phyloP scores from a whole-genome alignment of 192 early-diverging fungal species.

The Radiomyces spectabilis region DNA sequence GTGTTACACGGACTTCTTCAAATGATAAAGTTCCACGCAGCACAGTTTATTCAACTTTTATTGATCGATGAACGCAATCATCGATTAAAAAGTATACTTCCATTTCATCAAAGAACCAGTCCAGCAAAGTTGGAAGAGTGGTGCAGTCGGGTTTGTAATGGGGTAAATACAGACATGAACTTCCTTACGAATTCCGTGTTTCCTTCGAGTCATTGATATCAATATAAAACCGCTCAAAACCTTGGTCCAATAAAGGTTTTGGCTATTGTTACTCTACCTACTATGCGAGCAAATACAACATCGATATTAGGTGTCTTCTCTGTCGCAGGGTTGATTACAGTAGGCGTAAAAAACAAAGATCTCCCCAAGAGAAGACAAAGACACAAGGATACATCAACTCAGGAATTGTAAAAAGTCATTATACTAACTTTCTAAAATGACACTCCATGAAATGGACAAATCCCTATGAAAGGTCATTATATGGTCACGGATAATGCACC shows the following conservation, averaged over 20 bases:
- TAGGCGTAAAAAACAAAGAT: too few relatives aligned
- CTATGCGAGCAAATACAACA: too few relatives aligned
- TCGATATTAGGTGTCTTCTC: too few relatives aligned
- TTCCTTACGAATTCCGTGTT: not conserved
- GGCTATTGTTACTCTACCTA: slow-evolving; percentile 4
- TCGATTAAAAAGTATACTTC: not conserved
- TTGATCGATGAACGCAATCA: not conserved
- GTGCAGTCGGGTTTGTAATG: not conserved
- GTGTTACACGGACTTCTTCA: too few relatives aligned
- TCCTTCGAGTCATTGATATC: too few relatives aligned
- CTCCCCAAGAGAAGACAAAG: too few relatives aligned
- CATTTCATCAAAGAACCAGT: slow-evolving; percentile 1
- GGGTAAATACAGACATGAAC: slow-evolving; percentile 1
- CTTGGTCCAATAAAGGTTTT: slow-evolving; percentile 5
- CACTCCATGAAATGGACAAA: not conserved
- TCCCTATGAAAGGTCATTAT: not conserved
- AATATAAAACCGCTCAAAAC: slow-evolving; percentile 2
- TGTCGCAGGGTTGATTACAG: too few relatives aligned
- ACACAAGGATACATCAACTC: too few relatives aligned
- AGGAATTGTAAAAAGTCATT: too few relatives aligned
- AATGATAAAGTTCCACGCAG: not conserved
- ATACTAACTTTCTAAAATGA: too few relatives aligned
- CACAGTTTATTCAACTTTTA: slow-evolving; percentile 4
- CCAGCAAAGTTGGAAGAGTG: slow-evolving; percentile 1
- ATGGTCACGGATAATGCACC: not conserved